A percentile compares a stretch with the other conserved stretches of the same genome.
Evolutionary conservation across 768 basidiomycete species (phyloP).

Genomic region (Sistotremastrum niveocremeum): DNA sequence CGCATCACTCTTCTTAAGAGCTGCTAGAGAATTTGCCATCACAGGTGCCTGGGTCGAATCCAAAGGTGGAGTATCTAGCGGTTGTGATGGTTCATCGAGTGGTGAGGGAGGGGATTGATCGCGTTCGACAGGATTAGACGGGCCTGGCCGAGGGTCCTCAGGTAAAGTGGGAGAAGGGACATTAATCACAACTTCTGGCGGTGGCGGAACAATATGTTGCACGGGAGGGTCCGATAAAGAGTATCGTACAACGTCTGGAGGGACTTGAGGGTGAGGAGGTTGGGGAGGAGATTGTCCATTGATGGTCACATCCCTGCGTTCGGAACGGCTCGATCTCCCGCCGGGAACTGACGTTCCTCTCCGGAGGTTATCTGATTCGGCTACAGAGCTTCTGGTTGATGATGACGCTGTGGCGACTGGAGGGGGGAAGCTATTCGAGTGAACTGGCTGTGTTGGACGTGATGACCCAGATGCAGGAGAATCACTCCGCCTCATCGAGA

Average conservation of each 20-base stretch:
- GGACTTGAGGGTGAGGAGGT: slow-evolving; percentile 28
- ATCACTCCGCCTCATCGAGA: no score
- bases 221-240: slow-evolving; percentile 66
- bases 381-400: no score
- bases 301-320: no score
- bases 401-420: no score
- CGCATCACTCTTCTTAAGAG: slow-evolving; percentile 73
- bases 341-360: no score
- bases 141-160: slow-evolving; percentile 8
- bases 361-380: no score
- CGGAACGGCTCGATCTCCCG: no score
- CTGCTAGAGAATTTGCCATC: slow-evolving; percentile 72
- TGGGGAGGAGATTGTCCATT: neutral
- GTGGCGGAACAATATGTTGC: slow-evolving; percentile 21
- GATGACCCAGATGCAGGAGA: no score
- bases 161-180: slow-evolving; percentile 16
- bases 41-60: slow-evolving; percentile 37
- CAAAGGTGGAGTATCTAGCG: slow-evolving; percentile 25
- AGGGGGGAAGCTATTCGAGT: no score
- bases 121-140: neutral
- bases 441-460: no score
- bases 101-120: neutral
- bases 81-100: slow-evolving; percentile 9
- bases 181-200: slow-evolving; percentile 42
- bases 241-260: slow-evolving; percentile 62